phyloP scores from a whole-genome alignment of 495 filamentous ascomycete species.

The Xylaria castorea region DNA sequence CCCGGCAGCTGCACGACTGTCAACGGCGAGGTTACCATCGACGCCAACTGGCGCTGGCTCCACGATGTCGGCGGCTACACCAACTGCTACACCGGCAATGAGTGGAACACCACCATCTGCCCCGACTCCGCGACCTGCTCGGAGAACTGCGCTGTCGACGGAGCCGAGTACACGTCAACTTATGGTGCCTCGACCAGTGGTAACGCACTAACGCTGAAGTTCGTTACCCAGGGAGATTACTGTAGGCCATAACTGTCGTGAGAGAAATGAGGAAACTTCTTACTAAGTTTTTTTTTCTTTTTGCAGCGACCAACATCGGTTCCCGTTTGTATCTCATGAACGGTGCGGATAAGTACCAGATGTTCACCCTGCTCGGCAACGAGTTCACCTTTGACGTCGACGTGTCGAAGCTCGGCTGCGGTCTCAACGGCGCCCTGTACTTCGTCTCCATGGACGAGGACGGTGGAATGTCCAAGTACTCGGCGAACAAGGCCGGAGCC shows the following conservation, averaged over 20 bases:
- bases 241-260: slow-evolving; percentile 10
- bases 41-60: slow-evolving; percentile 61
- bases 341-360: slow-evolving; percentile 56
- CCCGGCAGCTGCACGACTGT: slow-evolving; percentile 55
- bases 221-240: slow-evolving; percentile 56
- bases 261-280: neutral
- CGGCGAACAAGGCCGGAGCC: slow-evolving; percentile 62
- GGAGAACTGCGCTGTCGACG: slow-evolving; percentile 60
- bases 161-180: slow-evolving; percentile 52
- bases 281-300: slow-evolving; percentile 3
- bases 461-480: slow-evolving; percentile 57
- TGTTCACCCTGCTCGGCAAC: slow-evolving; percentile 59
- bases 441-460: slow-evolving; percentile 63
- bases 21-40: slow-evolving; percentile 50
- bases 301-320: slow-evolving; percentile 49
- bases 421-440: slow-evolving; percentile 64
- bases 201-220: slow-evolving; percentile 52
- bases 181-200: slow-evolving; percentile 56
- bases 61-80: slow-evolving; percentile 45
- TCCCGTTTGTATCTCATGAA: slow-evolving; percentile 63
- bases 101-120: slow-evolving; percentile 62
- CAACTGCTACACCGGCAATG: slow-evolving; percentile 63
- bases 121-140: slow-evolving; percentile 54
- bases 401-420: slow-evolving; percentile 57
- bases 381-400: slow-evolving; percentile 68